phyloP scores from a whole-genome alignment of 495 filamentous ascomycete genomes.

The Clavariopsis aquatica region DNA sequence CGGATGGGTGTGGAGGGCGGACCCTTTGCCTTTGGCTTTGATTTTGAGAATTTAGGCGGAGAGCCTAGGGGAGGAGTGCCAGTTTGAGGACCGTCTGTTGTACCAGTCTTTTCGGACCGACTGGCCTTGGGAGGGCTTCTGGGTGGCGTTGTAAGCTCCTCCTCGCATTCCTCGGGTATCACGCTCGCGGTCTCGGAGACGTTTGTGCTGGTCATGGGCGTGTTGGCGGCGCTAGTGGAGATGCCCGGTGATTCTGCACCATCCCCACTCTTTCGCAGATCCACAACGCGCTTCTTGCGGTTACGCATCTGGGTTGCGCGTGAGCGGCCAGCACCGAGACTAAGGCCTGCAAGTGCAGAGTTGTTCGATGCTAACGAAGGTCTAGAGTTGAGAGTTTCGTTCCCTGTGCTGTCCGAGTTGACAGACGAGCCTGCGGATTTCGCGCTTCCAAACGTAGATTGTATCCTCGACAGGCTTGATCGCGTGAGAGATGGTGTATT shows the following conservation, averaged over 20 bases:
- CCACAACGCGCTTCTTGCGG: slow-evolving; percentile 92
- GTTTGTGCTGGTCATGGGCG: slow-evolving; percentile 44
- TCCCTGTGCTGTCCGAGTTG: slow-evolving; percentile 33
- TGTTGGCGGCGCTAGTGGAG: slow-evolving; percentile 42
- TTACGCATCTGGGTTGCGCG: slow-evolving; percentile 67
- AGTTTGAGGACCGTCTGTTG: slow-evolving; percentile 22
- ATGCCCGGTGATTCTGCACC: slow-evolving; percentile 38
- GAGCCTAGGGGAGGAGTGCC: slow-evolving; percentile 41
- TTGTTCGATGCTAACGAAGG: slow-evolving; percentile 39
- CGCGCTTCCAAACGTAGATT: slow-evolving; percentile 41
- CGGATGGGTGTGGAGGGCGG: not conserved
- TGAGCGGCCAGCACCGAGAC: slow-evolving; percentile 62
- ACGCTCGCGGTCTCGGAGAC: slow-evolving; percentile 53
- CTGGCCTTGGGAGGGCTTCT: slow-evolving; percentile 44
- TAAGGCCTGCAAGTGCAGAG: slow-evolving; percentile 57
- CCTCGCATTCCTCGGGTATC: slow-evolving; percentile 57
- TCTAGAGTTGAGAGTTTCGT: slow-evolving; percentile 27
- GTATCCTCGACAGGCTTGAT: slow-evolving; percentile 43
- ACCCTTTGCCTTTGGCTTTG: slow-evolving; percentile 4
- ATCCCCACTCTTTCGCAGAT: slow-evolving; percentile 67
- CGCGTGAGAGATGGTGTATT: slow-evolving; percentile 39
- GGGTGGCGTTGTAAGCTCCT: slow-evolving; percentile 55
- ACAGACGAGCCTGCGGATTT: slow-evolving; percentile 37
- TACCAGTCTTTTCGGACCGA: slow-evolving; percentile 38
- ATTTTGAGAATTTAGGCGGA: slow-evolving; percentile 23